Conservation (phyloP, 495 filamentous ascomycete genomes). For the Podospora sp. region DNA sequence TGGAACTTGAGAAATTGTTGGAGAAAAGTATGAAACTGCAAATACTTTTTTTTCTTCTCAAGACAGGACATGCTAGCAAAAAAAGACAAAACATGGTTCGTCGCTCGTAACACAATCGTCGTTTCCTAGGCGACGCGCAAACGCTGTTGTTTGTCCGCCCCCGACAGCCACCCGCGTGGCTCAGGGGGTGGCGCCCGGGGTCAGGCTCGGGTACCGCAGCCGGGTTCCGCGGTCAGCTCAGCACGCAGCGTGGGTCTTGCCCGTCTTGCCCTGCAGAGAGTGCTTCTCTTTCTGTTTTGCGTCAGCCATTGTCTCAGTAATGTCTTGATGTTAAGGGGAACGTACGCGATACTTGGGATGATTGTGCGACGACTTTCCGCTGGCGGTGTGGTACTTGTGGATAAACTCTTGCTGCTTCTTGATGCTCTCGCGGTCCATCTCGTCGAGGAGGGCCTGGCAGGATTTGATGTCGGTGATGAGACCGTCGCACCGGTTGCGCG, state of each 20-base stretch:
- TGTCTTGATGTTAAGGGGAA: background rate
- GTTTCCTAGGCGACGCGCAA: background rate
- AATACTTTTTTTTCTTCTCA: too few species aligned
- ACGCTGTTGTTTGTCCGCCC: background rate
- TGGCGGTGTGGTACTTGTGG: constrained; percentile 55
- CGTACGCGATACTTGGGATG: constrained; percentile 64
- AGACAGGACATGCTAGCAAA: background rate
- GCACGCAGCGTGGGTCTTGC: constrained; percentile 86
- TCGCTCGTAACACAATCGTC: background rate
- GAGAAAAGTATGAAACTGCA: too few species aligned
- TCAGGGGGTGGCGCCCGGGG: background rate
- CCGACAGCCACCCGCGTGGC: background rate
- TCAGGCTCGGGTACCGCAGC: background rate
- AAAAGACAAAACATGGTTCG: background rate
- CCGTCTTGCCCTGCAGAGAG: constrained; percentile 81
- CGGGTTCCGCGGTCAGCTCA: constrained; percentile 32
- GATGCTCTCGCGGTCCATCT: constrained; percentile 72
- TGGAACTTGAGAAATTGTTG: too few species aligned
- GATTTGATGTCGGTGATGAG: constrained; percentile 74
- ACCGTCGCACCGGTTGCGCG: constrained; percentile 69
- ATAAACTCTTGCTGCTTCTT: constrained; percentile 67
- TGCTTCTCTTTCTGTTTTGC: constrained; percentile 67
- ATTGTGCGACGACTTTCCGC: constrained; percentile 58
- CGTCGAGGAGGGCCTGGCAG: constrained; percentile 64
- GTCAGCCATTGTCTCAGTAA: background rate